Evolutionary conservation across 1,139 yeast genomes (phyloP).

Genomic region (Spencermartinsiella ligniputridi): DNA sequence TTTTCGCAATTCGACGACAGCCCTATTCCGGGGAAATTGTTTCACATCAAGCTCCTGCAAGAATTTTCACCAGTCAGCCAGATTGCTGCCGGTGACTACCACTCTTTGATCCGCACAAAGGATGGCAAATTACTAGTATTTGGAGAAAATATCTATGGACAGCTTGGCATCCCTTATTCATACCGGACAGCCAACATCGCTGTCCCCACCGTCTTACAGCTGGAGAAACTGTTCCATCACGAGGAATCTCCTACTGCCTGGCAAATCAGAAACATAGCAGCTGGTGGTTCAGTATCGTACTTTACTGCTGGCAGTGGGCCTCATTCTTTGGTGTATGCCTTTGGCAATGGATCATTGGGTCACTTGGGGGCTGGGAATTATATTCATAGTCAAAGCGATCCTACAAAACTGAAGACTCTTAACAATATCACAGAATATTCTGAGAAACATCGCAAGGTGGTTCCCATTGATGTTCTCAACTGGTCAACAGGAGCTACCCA

Average conservation of each 20-base stretch:
- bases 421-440: constrained; percentile 41
- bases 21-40: constrained; percentile 42
- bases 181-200: constrained; percentile 64
- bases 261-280: constrained; percentile 47
- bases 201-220: constrained; percentile 48
- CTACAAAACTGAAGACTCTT: constrained; percentile 50
- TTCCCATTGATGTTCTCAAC: constrained; percentile 44
- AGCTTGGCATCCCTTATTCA: constrained; percentile 68
- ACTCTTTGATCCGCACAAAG: constrained; percentile 62
- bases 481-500: constrained; percentile 68
- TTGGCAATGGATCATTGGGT: constrained; percentile 87
- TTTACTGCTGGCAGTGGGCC: constrained; percentile 23
- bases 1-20: constrained; percentile 58
- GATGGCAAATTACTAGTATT: constrained; percentile 70
- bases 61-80: constrained; percentile 39
- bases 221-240: constrained; percentile 8
- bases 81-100: constrained; percentile 71
- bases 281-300: constrained; percentile 67
- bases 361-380: constrained; percentile 78
- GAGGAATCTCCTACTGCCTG: constrained; percentile 5
- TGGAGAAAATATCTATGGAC: constrained; percentile 81
- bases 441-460: constrained; percentile 35
- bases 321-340: constrained; percentile 37
- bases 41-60: constrained; percentile 31
- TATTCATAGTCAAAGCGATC: constrained; percentile 67